These are phyloP conservation scores for Pythium dissotocum DNA, from an alignment of 352 stramenopile species.

Conservation along the genomic window DNA sequence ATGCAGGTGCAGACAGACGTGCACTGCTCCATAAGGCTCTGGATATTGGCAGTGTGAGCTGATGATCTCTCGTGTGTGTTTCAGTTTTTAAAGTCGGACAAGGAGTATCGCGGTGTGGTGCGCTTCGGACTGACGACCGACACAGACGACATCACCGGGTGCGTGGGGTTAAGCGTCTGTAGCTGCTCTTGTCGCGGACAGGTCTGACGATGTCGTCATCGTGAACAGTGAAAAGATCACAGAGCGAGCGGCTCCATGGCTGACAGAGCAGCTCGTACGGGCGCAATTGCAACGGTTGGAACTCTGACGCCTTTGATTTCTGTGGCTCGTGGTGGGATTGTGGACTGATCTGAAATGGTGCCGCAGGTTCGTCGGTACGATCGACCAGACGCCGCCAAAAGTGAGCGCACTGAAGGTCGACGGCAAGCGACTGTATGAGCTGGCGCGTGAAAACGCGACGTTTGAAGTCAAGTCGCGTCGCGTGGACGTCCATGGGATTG, in stretches of 20 bases:
- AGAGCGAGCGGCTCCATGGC: conserved; percentile 55
- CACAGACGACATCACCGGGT: conserved; percentile 85
- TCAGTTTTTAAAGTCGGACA: conserved; percentile 64
- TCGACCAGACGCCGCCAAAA: conserved; percentile 76
- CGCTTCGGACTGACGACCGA: conserved; percentile 79
- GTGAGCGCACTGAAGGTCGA: conserved; percentile 83
- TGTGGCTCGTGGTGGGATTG: neutral
- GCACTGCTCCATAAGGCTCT: neutral
- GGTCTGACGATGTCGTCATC: neutral
- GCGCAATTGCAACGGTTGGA: conserved; percentile 47
- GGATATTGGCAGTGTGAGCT: neutral
- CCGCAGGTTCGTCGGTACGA: conserved; percentile 67
- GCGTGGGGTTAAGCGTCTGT: neutral
- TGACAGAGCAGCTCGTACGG: conserved; percentile 41
- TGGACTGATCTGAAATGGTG: neutral
- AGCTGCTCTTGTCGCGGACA: neutral
- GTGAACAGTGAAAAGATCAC: conserved; percentile 40
- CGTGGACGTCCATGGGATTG: conserved; percentile 67
- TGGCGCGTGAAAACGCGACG: conserved; percentile 63
- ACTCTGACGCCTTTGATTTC: neutral
- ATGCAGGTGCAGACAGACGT: conserved; percentile 42
- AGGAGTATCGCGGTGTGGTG: conserved; percentile 76
- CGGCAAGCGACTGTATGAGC: conserved; percentile 76
- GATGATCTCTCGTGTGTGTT: neutral
- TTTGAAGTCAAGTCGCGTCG: conserved; percentile 59